Evolutionary conservation across 176 grass and related monocot genomes (phyloP).

Genomic region (Bothriochloa decipiens): DNA sequence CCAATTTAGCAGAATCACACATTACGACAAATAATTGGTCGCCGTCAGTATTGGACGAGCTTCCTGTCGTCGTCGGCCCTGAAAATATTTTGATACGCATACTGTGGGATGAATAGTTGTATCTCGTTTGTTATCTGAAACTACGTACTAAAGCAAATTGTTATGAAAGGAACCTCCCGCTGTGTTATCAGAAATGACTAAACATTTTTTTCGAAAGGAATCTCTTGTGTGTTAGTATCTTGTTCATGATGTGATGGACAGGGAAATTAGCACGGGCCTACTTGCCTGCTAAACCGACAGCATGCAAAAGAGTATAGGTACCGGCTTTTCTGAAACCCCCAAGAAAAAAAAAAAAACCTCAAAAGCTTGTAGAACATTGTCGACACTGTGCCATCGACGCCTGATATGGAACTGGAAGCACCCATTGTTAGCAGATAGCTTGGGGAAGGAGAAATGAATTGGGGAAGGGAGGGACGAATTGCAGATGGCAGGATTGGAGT

Average conservation of each 20-base stretch:
- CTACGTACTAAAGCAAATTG: neutral
- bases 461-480: no score
- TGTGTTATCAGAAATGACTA: neutral
- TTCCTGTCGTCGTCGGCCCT: neutral
- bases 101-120: neutral
- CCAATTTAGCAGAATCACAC: neutral
- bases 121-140: neutral
- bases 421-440: no score
- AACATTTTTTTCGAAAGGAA: neutral
- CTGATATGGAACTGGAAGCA: neutral
- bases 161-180: neutral
- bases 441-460: no score
- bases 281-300: neutral
- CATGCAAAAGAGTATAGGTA: neutral
- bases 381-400: neutral
- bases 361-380: neutral
- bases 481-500: no score
- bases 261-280: neutral
- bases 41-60: neutral
- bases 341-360: neutral
- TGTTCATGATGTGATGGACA: neutral
- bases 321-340: neutral
- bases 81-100: neutral
- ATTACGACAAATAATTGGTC: neutral
- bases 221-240: neutral